Conservation (phyloP, 2,329 filamentous ascomycete genomes). For the Fusarium sublunatum region DNA sequence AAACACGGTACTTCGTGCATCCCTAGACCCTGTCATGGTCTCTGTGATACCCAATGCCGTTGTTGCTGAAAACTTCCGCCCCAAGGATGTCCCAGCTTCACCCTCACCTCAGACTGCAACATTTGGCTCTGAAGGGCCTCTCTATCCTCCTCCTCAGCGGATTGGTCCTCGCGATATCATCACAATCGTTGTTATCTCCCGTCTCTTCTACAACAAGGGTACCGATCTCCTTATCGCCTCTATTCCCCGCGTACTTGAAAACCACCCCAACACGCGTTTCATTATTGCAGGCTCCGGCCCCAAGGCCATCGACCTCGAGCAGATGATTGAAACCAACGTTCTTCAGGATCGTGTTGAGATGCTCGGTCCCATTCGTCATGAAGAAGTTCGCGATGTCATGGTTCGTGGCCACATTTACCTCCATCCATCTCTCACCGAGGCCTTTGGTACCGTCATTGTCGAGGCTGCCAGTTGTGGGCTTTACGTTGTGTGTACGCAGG, state of each 20-base stretch:
- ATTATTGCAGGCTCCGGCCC: constrained; percentile 96
- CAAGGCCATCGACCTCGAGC: constrained; percentile 96
- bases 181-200: constrained; percentile 96
- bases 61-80: constrained; percentile 94
- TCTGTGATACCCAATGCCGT: constrained; percentile 98
- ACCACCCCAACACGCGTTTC: constrained; percentile 93
- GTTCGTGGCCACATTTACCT: constrained; percentile 96
- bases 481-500: constrained; percentile 95
- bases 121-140: constrained; percentile 53
- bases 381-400: constrained; percentile 98
- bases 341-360: constrained; percentile 94
- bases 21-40: constrained; percentile 94
- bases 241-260: constrained; percentile 89
- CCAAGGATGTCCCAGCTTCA: constrained; percentile 59
- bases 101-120: constrained; percentile 45
- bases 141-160: constrained; percentile 67
- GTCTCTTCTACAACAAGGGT: constrained; percentile 98
- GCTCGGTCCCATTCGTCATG: constrained; percentile 90
- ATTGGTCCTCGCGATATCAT: constrained; percentile 87
- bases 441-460: constrained; percentile 97
- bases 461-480: constrained; percentile 95
- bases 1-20: constrained; percentile 94
- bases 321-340: constrained; percentile 96
- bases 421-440: constrained; percentile 93
- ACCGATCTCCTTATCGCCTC: constrained; percentile 96